Percentiles rank a stretch among this genome's conserved stretches.
These are phyloP conservation scores for Emergomyces pasteurianus DNA, from an alignment of 2,329 filamentous ascomycete genomes.

Conservation along the genomic window DNA sequence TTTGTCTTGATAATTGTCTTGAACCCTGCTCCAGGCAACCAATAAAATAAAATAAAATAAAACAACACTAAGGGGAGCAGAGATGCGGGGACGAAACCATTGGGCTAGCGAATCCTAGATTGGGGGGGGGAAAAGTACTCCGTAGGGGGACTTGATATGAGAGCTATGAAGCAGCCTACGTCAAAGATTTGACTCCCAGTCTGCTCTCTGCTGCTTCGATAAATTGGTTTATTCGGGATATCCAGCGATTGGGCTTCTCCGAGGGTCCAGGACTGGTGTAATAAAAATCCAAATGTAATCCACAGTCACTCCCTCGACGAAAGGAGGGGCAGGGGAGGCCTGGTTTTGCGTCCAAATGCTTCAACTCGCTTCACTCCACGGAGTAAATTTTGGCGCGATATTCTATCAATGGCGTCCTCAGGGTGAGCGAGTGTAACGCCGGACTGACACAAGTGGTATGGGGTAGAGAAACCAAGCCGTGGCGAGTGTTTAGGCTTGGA, in stretches of 20 bases:
- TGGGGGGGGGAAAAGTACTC: neutral
- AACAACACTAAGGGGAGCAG: too few relatives aligned
- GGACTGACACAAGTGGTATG: neutral
- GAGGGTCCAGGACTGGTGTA: neutral
- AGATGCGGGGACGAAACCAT: neutral
- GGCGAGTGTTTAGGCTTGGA: too few relatives aligned
- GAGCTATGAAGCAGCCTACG: too few relatives aligned
- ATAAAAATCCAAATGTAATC: neutral
- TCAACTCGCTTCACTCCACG: too few relatives aligned
- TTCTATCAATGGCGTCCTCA: neutral
- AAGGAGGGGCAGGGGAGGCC: too few relatives aligned
- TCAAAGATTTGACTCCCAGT: too few relatives aligned
- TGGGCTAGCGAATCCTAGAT: neutral
- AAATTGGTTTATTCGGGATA: neutral
- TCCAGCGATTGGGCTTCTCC: neutral
- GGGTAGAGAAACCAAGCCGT: too few relatives aligned
- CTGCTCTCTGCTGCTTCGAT: neutral
- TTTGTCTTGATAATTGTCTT: neutral
- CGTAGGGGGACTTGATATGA: neutral
- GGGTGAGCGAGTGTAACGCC: neutral
- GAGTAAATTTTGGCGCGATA: neutral
- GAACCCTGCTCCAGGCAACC: neutral
- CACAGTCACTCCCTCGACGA: too few relatives aligned
- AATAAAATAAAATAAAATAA: too few relatives aligned
- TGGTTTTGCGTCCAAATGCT: too few relatives aligned